phyloP scores from a whole-genome alignment of 164 flowering plant genomes.

The Piper longum region DNA sequence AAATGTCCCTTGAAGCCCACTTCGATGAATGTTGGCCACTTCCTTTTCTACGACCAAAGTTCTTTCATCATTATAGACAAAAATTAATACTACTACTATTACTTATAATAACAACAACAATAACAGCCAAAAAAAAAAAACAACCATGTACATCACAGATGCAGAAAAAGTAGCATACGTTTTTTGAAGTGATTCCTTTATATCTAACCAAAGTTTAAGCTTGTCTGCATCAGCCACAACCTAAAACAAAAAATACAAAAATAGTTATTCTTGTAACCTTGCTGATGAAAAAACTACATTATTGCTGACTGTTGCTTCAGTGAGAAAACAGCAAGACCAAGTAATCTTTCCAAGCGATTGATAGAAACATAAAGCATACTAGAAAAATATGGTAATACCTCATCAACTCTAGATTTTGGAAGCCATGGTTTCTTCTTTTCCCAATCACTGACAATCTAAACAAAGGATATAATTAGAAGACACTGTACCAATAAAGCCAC shows the following conservation, averaged over 20 bases:
- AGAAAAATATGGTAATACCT: slow-evolving; percentile 30
- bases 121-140: not conserved
- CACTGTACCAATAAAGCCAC: too few species aligned
- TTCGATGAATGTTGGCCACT: too few species aligned
- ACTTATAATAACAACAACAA: too few species aligned
- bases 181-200: slow-evolving; percentile 72
- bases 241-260: slow-evolving; percentile 19
- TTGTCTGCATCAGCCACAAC: slow-evolving; percentile 49
- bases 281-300: too few species aligned
- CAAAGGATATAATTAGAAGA: not conserved
- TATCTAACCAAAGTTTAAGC: slow-evolving; percentile 64
- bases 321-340: too few species aligned
- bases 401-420: slow-evolving; percentile 64
- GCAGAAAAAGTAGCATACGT: slow-evolving; percentile 33
- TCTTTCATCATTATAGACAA: too few species aligned
- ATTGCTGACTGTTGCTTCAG: not conserved
- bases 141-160: not conserved
- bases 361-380: not conserved
- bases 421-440: slow-evolving; percentile 78
- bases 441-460: slow-evolving; percentile 70
- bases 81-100: too few species aligned
- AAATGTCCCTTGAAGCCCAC: too few species aligned
- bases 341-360: not conserved
- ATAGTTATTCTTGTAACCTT: not conserved
- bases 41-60: too few species aligned